These are phyloP conservation scores for Neonectria sp. DNA, from an alignment of 2,329 filamentous ascomycete species.

Conservation along the genomic window DNA sequence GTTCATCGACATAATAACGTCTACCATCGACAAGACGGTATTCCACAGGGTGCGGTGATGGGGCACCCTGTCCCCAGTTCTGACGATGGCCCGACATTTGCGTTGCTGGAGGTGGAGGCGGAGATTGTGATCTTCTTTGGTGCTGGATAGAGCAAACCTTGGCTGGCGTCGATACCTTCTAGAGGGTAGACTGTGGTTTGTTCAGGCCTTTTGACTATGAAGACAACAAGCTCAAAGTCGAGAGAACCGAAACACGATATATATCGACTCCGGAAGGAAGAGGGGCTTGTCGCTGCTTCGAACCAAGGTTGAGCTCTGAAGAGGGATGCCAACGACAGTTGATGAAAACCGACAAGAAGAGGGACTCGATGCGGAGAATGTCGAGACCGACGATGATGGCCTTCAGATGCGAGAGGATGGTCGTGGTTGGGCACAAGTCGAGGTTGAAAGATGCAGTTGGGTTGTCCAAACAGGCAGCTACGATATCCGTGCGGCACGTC, in stretches of 20 bases:
- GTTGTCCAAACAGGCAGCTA: slow-evolving; percentile 1
- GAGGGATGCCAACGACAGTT: not conserved
- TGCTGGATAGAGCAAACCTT: not conserved
- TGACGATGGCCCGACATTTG: not conserved
- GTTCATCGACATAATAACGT: not conserved
- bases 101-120: not conserved
- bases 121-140: not conserved
- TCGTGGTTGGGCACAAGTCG: not conserved
- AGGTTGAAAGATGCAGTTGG: slow-evolving; percentile 4
- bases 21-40: not conserved
- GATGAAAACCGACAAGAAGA: not conserved
- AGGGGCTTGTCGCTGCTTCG: not conserved
- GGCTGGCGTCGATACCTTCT: not conserved
- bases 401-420: not conserved
- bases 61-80: not conserved
- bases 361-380: not conserved
- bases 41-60: not conserved
- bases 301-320: not conserved
- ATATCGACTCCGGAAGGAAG: not conserved
- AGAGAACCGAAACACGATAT: not conserved
- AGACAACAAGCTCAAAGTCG: not conserved
- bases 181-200: not conserved
- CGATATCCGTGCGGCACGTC: not conserved
- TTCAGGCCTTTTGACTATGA: not conserved
- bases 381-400: not conserved